Base-by-base conservation (phyloP, 2,329 filamentous ascomycete species). In the Xylariomycetidae sp. region DNA sequence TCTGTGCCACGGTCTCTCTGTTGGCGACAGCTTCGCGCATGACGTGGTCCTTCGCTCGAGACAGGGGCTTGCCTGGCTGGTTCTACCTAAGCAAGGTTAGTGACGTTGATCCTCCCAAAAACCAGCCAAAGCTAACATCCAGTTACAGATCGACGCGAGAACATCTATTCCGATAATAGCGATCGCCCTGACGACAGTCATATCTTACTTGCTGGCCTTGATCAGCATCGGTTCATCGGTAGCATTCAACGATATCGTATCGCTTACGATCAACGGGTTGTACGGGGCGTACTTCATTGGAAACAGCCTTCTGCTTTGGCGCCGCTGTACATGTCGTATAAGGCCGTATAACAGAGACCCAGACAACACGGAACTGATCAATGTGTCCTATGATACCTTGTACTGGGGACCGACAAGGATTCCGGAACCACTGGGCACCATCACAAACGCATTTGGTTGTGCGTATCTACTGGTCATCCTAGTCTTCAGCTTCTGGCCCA, bases 11-110 rank as follows among this genome's bases (percentile, higher is more conserved):
- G 14, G 65, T 74, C 18, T 67, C 66, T 3, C 67, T 74, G 39
- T 63, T 80, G 1, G 72, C 69, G 1, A 70, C 76, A 0, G 72
- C 74, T 0, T 77, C 73, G 1, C 64, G 73, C 10, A 65, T 74
- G 39, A 63, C 70, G 4, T 77, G 69, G 67, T 69, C 72, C 0
- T 76, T 77, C 16, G 38, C 42, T 2, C 39, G 42, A 16, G 42
- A 44, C 15, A 16, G 30, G 11, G 42, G 36, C 10, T 13, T 42
- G 4, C 42, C 40, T 20, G 23, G 36, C 11, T 42, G 42, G 36
- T 25, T 5, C n/a, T 34, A 22, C 13, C 32, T 44, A 11, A 36
- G 30, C 20, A 44, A 39, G 30, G 36, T 37, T 23, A 12, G 20
- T 16, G n/a, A n/a, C n/a, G n/a, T n/a, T n/a, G n/a, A n/a, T n/a